Base-by-base conservation (phyloP, 768 basidiomycete species). In the Trametes punicea region DNA sequence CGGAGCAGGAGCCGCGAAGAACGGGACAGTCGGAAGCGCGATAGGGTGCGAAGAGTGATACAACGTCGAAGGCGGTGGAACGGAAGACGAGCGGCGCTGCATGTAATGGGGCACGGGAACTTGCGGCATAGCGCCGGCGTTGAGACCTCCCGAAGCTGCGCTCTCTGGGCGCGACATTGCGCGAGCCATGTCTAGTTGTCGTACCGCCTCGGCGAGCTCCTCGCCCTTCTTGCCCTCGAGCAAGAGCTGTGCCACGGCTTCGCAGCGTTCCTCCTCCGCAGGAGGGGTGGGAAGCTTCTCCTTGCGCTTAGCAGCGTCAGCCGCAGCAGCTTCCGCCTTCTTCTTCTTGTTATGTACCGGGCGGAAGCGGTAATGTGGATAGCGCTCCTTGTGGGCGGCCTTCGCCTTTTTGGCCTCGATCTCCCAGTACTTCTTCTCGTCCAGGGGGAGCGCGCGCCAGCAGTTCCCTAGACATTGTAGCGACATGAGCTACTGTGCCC, bases 351-450 rank as follows among this genome's bases (percentile, higher is more conserved):
- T 77, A 65, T 73, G 73, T 23, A 75, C 75, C 6, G 74, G 74
- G 46, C 68, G 65, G 69, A 78, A 80, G 30, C 75, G 73, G 45
- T 79, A 91, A 60, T 88, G 79, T 0, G 89, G 88, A 66, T 87
- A 88, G 56, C 72, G 75, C 36, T 74, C 74, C 51, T 86, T 82
- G 71, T 91, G 88, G 27, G 82, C 84, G 0, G 83, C 85, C 71
- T 88, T 89, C 21, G 83, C 88, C 40, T 81, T 78, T 65, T 87
- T 86, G 0, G 89, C 89, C 51, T 80, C 80, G 30, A 79, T 71
- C 64, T 90, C 87, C 89, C 89, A 91, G 16, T 81, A 74, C 4
- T 77, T 77, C 65, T 86, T 88, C 69, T 91, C 86, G 15, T 84
- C 80, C 16, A 82, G 76, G 0, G 87, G 85, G 3, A 91, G 79